phyloP scores from a whole-genome alignment of 2,329 filamentous ascomycete genomes.

The Pseudonectria buxi region DNA sequence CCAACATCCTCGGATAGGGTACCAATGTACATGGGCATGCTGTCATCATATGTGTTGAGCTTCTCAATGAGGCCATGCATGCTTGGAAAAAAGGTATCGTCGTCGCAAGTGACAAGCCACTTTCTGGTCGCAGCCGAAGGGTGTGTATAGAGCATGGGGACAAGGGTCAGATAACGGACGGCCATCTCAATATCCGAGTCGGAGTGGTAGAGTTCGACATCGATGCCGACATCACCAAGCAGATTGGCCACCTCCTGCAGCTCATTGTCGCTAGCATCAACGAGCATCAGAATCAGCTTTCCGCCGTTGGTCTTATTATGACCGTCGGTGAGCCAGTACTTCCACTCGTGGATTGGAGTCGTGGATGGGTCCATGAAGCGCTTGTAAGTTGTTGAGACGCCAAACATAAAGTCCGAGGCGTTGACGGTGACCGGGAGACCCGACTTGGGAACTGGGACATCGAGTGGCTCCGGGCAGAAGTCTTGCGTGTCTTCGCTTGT shows the following conservation, averaged over 20 bases:
- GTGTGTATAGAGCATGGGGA: conserved; percentile 49
- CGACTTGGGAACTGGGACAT: conserved; percentile 45
- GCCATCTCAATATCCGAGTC: conserved; percentile 50
- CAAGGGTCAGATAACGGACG: conserved; percentile 49
- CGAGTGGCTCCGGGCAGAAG: conserved; percentile 42
- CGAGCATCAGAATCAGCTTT: conserved; percentile 47
- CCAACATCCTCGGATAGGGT: conserved; percentile 56
- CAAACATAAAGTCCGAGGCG: conserved; percentile 51
- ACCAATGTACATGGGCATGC: conserved; percentile 50
- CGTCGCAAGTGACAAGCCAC: conserved; percentile 58
- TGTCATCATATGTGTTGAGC: conserved; percentile 46
- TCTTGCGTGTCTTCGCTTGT: conserved; percentile 34
- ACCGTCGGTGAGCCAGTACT: conserved; percentile 53
- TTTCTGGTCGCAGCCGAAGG: conserved; percentile 41
- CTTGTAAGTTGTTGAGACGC: conserved; percentile 52
- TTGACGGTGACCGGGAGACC: conserved; percentile 44
- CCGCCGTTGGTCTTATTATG: conserved; percentile 49
- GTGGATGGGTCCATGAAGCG: conserved; percentile 46
- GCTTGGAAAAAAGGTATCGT: conserved; percentile 59
- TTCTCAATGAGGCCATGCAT: conserved; percentile 47
- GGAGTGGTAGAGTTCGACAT: conserved; percentile 50
- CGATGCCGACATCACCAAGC: conserved; percentile 43
- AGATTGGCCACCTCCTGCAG: conserved; percentile 42
- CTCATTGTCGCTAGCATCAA: conserved; percentile 46
- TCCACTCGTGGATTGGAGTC: conserved; percentile 51